Evolutionary conservation across 352 stramenopile genomes (phyloP), one percentile per base, ranked within the genome.

Genomic region (Pythium biforme): DNA sequence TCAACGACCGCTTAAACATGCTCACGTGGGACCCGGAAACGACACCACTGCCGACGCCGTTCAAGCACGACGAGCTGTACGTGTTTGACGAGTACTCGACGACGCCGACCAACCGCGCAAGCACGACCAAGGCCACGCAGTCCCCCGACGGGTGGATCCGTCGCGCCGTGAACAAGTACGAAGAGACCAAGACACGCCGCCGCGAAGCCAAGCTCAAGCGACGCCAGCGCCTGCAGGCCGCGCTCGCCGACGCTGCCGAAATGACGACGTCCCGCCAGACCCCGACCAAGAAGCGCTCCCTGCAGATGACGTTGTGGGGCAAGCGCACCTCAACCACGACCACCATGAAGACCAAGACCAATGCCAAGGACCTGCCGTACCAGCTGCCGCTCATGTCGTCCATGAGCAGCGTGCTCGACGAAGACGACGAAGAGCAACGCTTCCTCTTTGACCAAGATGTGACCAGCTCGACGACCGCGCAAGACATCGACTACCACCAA

Each of bases 1-100:
- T 74, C 66, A 76, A 76, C 49, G 70, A 76, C 47, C 70, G 67
- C 23, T 59, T 76, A 22, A 73, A 76, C 52, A 62, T 73, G 58
- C 60, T 76, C 47, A 74, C 55, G 43, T 76, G 69, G 69, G 69
- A 76, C 31, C 69, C 69, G 1, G 69, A 73, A 46, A 63, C 51
- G 19, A 66, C 62, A 17, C 62, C 62, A 14, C 46, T 68, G 34
- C 68, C 59, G 27, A 70, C 62, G 20, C 70, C 57, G 37, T 53
- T 58, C 54, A 65, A 71, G 61, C 60, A 62, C 37, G 51, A 69
- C 15, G 57, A 71, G 17, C 4, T 73, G 25, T 69, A 67, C 53
- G 50, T 71, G 25, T 71, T 75, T 29, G 68, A 75, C 51, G 68
- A 75, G 68, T 71, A 73, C 47, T 51, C 66, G n/a, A 43, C 56